Conservation (phyloP, 495 filamentous ascomycete species). For the Xylaria acuta region DNA sequence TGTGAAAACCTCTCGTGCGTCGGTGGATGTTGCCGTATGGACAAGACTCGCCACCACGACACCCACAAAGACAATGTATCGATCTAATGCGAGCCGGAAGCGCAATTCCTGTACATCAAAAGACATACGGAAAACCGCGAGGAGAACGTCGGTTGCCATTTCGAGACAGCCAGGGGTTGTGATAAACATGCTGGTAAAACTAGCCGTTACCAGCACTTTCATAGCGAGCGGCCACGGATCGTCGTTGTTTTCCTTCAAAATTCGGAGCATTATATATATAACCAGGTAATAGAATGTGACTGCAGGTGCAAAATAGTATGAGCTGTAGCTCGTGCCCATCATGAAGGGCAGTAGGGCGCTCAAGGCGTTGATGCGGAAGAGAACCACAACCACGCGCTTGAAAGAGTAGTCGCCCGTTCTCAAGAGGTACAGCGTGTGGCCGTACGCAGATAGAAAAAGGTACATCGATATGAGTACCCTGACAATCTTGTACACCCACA, state of each 20-base stretch:
- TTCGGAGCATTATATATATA: constrained; percentile 56
- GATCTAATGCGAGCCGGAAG: constrained; percentile 32
- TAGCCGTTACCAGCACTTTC: constrained; percentile 58
- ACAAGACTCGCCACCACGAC: constrained; percentile 31
- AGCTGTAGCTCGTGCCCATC: constrained; percentile 63
- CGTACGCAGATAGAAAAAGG: constrained; percentile 67
- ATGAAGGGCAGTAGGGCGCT: constrained; percentile 59
- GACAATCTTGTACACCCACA: constrained; percentile 61
- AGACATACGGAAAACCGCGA: constrained; percentile 44
- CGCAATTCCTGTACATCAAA: constrained; percentile 39
- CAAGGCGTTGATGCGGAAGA: constrained; percentile 64
- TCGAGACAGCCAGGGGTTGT: constrained; percentile 54
- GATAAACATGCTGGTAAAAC: constrained; percentile 50
- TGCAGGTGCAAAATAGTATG: constrained; percentile 67
- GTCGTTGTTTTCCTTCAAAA: constrained; percentile 48
- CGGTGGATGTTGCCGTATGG: constrained; percentile 28
- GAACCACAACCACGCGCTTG: constrained; percentile 51
- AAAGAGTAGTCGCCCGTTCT: constrained; percentile 62
- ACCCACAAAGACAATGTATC: constrained; percentile 37
- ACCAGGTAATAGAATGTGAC: constrained; percentile 67
- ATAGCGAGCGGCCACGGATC: constrained; percentile 48
- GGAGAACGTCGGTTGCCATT: constrained; percentile 42
- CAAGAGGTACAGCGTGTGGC: constrained; percentile 63
- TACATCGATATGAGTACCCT: constrained; percentile 65
- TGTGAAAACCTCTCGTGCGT: constrained; percentile 19